Evolutionary conservation across 2,329 filamentous ascomycete genomes (phyloP).

Genomic region (Magnaporthiopsis poae): DNA sequence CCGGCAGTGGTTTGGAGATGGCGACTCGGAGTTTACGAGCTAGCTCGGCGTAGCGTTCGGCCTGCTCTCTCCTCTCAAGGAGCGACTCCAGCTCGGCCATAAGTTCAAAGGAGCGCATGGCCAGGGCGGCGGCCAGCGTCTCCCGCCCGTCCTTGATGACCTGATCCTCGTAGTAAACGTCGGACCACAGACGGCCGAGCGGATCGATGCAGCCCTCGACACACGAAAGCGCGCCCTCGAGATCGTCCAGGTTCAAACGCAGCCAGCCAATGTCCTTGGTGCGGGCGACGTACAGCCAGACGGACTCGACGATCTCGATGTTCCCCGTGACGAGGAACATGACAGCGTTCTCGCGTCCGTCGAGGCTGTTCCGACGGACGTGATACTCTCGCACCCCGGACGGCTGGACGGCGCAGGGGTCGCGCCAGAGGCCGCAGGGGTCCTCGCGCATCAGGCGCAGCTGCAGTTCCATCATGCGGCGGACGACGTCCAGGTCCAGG

Average conservation of each 20-base stretch:
- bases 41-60: conserved; percentile 2
- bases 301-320: conserved; percentile 11
- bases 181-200: conserved; percentile 10
- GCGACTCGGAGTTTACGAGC: conserved; percentile 2
- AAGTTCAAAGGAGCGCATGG: conserved; percentile 9
- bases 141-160: conserved; percentile 13
- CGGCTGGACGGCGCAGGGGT: conserved; percentile 12
- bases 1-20: conserved; percentile 8
- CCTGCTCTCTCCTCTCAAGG: conserved; percentile 4
- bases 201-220: conserved; percentile 9
- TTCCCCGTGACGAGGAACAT: conserved; percentile 13
- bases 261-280: conserved; percentile 12
- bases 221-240: conserved; percentile 8
- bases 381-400: conserved; percentile 11
- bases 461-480: conserved; percentile 12
- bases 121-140: conserved; percentile 10
- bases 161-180: conserved; percentile 13
- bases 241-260: conserved; percentile 3
- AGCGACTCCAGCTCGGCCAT: conserved; percentile 10
- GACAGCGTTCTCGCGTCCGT: conserved; percentile 10
- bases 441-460: conserved; percentile 12
- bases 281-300: conserved; percentile 10
- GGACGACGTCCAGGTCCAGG: conserved; percentile 11
- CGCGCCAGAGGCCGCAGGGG: conserved; percentile 10
- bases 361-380: conserved; percentile 11